A percentile compares a stretch with the other conserved stretches of the same genome.
Conservation (phyloP, 2,329 filamentous ascomycete genomes). For the Pseudogymnoascus sp. region DNA sequence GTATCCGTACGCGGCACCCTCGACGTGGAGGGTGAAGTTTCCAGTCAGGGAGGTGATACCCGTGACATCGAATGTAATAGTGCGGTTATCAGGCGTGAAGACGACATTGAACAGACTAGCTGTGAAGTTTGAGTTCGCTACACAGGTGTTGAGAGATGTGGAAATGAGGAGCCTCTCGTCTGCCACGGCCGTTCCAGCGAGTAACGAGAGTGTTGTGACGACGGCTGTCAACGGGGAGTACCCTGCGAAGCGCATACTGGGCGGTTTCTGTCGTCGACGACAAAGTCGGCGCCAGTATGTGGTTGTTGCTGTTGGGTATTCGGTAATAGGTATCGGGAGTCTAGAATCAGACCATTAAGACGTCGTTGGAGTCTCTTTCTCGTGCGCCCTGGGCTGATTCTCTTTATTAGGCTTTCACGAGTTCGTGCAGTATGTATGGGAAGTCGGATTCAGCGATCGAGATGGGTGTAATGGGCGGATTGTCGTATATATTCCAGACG, state of each 20-base stretch:
- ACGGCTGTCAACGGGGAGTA: background rate
- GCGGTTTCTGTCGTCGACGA: background rate
- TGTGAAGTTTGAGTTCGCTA: slow-evolving; percentile 76
- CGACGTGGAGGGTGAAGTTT: slow-evolving; percentile 70
- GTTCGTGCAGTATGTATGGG: background rate
- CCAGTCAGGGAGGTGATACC: slow-evolving; percentile 80
- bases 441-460: background rate
- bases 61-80: slow-evolving; percentile 66
- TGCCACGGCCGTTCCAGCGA: slow-evolving; percentile 35
- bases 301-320: background rate
- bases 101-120: slow-evolving; percentile 83
- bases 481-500: background rate
- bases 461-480: background rate
- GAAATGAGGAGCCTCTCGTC: slow-evolving; percentile 69
- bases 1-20: slow-evolving; percentile 78
- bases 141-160: slow-evolving; percentile 77
- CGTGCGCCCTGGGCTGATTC: background rate
- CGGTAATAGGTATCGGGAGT: background rate
- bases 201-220: slow-evolving; percentile 14
- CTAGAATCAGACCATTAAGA: slow-evolving; percentile 8
- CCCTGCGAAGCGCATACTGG: slow-evolving; percentile 13
- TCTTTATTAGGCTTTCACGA: background rate
- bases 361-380: background rate
- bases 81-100: slow-evolving; percentile 69
- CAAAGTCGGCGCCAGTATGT: background rate